A percentile compares a stretch with the other conserved stretches of the same genome.
Evolutionary conservation across 257 asterid species (phyloP).

Genomic region (Fraxinus anomala): DNA sequence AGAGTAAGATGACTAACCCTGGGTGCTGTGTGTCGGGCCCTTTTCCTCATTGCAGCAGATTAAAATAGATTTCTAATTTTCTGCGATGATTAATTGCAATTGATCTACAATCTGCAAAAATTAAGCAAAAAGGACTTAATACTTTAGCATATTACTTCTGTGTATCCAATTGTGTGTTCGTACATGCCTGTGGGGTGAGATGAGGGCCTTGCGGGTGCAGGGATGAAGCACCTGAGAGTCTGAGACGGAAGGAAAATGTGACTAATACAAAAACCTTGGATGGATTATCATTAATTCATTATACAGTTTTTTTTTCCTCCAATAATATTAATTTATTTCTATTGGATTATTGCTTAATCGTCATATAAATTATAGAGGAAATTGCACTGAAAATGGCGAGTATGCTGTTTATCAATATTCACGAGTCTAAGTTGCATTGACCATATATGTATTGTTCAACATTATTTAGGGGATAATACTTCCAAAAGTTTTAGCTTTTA

Average conservation of each 20-base stretch:
- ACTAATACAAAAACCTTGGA: neutral
- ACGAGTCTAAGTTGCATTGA: too few relatives aligned
- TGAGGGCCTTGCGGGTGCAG: neutral
- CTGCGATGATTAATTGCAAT: constrained; percentile 13
- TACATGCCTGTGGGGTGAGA: neutral
- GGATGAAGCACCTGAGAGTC: neutral
- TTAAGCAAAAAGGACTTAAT: neutral
- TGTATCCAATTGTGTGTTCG: neutral
- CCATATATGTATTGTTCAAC: too few relatives aligned
- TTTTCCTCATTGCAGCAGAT: constrained; percentile 41
- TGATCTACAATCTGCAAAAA: constrained; percentile 25
- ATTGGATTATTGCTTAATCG: too few relatives aligned
- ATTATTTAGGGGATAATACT: too few relatives aligned
- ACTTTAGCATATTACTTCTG: neutral
- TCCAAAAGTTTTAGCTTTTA: too few relatives aligned
- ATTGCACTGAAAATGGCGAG: too few relatives aligned
- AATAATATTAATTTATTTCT: too few relatives aligned
- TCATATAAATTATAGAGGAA: too few relatives aligned
- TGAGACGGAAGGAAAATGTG: neutral
- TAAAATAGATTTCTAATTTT: neutral
- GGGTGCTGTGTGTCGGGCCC: constrained; percentile 31
- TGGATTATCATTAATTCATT: too few relatives aligned
- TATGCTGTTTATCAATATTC: too few relatives aligned
- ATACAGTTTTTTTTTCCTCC: neutral
- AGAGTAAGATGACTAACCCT: constrained; percentile 30